Conservation (phyloP, 2,329 filamentous ascomycete species). For the Aspergillus sp. region DNA sequence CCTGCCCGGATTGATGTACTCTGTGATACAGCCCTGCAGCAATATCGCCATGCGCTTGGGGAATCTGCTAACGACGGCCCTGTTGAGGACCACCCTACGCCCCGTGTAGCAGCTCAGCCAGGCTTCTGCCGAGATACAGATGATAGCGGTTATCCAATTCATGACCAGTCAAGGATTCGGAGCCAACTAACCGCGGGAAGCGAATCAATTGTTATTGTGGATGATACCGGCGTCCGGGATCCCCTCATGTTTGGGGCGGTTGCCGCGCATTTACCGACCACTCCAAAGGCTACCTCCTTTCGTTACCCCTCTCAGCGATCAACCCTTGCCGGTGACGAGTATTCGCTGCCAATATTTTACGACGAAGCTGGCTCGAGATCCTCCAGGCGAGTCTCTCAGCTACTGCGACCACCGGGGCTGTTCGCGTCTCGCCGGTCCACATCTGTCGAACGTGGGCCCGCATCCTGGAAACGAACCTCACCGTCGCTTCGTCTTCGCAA, state of each 20-base stretch:
- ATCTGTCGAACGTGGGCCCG: slow-evolving; percentile 25
- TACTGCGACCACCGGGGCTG: slow-evolving; percentile 17
- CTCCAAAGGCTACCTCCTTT: slow-evolving; percentile 17
- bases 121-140: slow-evolving; percentile 4
- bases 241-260: slow-evolving; percentile 42
- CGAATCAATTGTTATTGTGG: slow-evolving; percentile 86
- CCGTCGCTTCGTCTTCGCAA: slow-evolving; percentile 40
- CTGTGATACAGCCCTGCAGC: slow-evolving; percentile 73
- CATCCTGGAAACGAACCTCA: slow-evolving; percentile 26
- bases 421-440: slow-evolving; percentile 25
- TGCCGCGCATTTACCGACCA: slow-evolving; percentile 8
- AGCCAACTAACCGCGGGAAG: slow-evolving; percentile 73
- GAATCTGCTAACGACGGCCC: slow-evolving; percentile 9
- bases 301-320: slow-evolving; percentile 21
- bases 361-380: slow-evolving; percentile 19
- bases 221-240: slow-evolving; percentile 53
- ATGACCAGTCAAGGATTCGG: slow-evolving; percentile 31
- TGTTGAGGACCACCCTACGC: slow-evolving; percentile 5
- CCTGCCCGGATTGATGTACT: slow-evolving; percentile 76
- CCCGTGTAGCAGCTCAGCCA: not conserved
- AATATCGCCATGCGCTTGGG: slow-evolving; percentile 71
- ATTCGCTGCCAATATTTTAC: slow-evolving; percentile 29
- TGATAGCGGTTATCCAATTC: not conserved
- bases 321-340: slow-evolving; percentile 24
- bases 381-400: slow-evolving; percentile 11